Conservation (phyloP, 495 filamentous ascomycete genomes). For the Penicillium samsonianum region DNA sequence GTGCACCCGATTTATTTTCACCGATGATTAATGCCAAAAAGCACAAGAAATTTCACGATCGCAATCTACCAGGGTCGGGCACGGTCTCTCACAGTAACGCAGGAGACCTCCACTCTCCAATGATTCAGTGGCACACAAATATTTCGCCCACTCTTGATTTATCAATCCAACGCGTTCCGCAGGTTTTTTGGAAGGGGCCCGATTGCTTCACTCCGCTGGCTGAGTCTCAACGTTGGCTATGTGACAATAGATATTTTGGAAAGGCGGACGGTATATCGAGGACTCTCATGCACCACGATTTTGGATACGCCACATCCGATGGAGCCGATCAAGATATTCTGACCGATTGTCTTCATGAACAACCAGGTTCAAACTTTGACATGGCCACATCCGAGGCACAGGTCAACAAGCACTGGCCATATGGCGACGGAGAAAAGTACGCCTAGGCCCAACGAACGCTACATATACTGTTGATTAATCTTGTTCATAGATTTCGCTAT, state of each 20-base stretch:
- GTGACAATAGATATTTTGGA: background rate
- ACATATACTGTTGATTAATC: background rate
- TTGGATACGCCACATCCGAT: constrained; percentile 68
- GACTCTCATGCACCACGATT: constrained; percentile 66
- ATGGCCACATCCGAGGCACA: constrained; percentile 9
- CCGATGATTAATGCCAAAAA: no score
- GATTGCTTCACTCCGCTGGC: constrained; percentile 5
- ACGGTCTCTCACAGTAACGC: no score
- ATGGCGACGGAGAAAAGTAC: constrained; percentile 40
- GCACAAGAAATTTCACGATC: no score
- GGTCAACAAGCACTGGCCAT: constrained; percentile 11
- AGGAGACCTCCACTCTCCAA: no score
- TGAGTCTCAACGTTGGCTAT: constrained; percentile 3
- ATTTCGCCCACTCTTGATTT: background rate
- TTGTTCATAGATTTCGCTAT: constrained; percentile 79
- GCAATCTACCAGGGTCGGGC: no score
- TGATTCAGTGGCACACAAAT: background rate
- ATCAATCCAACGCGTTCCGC: background rate
- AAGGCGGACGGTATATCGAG: constrained; percentile 67
- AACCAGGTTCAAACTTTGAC: constrained; percentile 25
- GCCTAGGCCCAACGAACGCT: constrained; percentile 9
- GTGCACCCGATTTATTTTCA: no score
- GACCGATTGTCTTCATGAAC: constrained; percentile 33
- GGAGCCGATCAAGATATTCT: constrained; percentile 56
- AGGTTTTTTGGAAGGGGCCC: background rate